These are phyloP conservation scores for Globisporangium emineosum DNA, from an alignment of 352 stramenopile species.

Conservation along the genomic window DNA sequence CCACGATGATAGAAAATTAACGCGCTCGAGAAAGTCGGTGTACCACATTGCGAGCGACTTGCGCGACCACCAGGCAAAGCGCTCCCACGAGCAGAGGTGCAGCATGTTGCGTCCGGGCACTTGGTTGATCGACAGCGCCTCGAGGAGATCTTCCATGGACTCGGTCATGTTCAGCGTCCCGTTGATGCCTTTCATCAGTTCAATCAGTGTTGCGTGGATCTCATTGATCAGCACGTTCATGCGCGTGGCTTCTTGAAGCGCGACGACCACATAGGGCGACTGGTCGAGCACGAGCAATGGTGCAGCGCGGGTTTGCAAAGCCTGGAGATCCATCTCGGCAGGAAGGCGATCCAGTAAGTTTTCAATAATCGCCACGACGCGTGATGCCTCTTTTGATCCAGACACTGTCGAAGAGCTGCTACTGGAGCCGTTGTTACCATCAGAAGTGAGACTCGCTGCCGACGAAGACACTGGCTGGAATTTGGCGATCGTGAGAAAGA, in stretches of 20 bases:
- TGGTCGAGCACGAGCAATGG: conserved; percentile 58
- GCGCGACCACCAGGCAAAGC: conserved; percentile 80
- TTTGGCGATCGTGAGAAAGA: conserved; percentile 86
- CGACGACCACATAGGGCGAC: conserved; percentile 80
- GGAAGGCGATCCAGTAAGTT: conserved; percentile 58
- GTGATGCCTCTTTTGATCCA: conserved; percentile 26
- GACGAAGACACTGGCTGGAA: conserved; percentile 73
- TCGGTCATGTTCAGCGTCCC: conserved; percentile 88
- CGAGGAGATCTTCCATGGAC: conserved; percentile 85
- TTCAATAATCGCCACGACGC: conserved; percentile 51
- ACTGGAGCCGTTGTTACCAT: not conserved
- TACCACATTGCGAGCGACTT: conserved; percentile 84
- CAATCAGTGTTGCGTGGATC: conserved; percentile 56
- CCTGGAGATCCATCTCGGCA: conserved; percentile 48
- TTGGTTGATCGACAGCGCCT: conserved; percentile 64
- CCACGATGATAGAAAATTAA: conserved; percentile 66
- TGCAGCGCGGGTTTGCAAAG: conserved; percentile 47
- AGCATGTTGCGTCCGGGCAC: conserved; percentile 72
- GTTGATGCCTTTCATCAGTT: conserved; percentile 80
- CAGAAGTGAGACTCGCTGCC: not conserved
- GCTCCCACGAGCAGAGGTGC: conserved; percentile 75
- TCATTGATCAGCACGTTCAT: conserved; percentile 70
- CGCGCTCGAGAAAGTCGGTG: conserved; percentile 70
- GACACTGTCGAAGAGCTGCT: conserved; percentile 5
- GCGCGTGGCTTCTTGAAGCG: conserved; percentile 74